Evolutionary conservation across 495 filamentous ascomycete genomes (phyloP).

Genomic region (Lichenothelia convexa): DNA sequence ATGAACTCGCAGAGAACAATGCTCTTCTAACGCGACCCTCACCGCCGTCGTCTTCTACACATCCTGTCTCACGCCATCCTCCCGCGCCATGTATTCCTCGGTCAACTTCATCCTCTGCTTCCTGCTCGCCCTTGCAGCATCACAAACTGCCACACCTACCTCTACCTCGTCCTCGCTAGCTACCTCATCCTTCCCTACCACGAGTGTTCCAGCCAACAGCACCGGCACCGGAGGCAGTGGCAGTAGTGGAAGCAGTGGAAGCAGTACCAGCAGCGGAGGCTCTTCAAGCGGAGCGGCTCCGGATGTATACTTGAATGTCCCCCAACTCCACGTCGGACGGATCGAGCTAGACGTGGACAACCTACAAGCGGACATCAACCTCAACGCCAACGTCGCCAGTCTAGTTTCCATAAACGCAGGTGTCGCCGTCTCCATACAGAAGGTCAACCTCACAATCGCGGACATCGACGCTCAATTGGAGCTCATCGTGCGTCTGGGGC

Average conservation of each 20-base stretch:
- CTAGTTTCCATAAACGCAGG: conserved; percentile 38
- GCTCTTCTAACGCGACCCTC: no score
- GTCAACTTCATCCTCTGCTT: no score
- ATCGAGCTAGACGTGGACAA: conserved; percentile 39
- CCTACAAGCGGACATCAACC: conserved; percentile 34
- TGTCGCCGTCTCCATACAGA: conserved; percentile 30
- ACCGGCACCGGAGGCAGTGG: no score
- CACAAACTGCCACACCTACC: no score
- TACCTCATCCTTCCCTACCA: conserved; percentile 1
- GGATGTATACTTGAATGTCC: conserved; percentile 36
- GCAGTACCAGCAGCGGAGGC: conserved; percentile 7
- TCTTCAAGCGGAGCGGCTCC: conserved; percentile 21
- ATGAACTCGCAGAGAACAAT: no score
- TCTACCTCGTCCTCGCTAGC: conserved; percentile 8
- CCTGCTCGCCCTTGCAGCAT: no score
- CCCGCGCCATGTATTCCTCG: no score
- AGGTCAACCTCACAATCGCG: conserved; percentile 39
- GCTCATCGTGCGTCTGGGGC: conserved; percentile 34
- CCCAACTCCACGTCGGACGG: conserved; percentile 31
- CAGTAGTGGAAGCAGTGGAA: conserved; percentile 6
- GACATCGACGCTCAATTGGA: conserved; percentile 37
- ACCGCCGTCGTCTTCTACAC: no score
- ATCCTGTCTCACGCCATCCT: no score
- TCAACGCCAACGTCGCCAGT: conserved; percentile 34
- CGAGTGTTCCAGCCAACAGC: conserved; percentile 1